Evolutionary conservation across 179 eudicot genomes (phyloP), one percentile per base, ranked within the genome.

Genomic region (Pouteria campechiana): DNA sequence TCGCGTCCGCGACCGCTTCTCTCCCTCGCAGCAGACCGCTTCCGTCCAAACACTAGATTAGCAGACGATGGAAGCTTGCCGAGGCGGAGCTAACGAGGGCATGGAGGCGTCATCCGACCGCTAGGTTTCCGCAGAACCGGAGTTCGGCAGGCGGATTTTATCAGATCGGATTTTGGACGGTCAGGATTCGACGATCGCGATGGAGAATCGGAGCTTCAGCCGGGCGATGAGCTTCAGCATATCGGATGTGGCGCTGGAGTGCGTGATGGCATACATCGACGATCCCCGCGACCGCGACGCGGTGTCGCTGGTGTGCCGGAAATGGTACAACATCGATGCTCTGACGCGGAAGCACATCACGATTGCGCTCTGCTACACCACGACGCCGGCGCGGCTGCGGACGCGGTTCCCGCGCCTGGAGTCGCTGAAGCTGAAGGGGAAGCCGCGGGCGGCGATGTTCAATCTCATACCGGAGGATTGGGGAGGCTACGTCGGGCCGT

Each of bases 361-460:
- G 4, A 75, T 90, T 7, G 94, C 94, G 0, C 44, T 86, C 1
- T 86, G 98, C 42, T 90, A 90, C 56, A 44, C 94, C 2, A 54
- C 94, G 0, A 72, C 83, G 5, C 98, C 98, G 6, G 48, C 48
- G 23, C 55, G 58, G 48, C 67, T 90, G 1, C 12, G 50, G 6
- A 49, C 47, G 22, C 61, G 98, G 34, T 90, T 86, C 37, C 87
- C 70, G 2, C 65, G 70, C 29, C 59, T 90, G 0, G 94, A 86
- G 41, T 72, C 84, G 15, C 30, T 90, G 57, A 76, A 56, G 47
- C 56, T 90, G 1, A 90, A 90, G 65, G 98, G 86, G 11, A 90
- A 86, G 59, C 98, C 98, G 1, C 57, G 98, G 39, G 94, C 98
- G 2, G 81, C 98, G 3, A 90, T 82, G 98, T 90, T 74, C 9